Conservation (phyloP, 495 filamentous ascomycete species). For the Neurospora sp. region DNA sequence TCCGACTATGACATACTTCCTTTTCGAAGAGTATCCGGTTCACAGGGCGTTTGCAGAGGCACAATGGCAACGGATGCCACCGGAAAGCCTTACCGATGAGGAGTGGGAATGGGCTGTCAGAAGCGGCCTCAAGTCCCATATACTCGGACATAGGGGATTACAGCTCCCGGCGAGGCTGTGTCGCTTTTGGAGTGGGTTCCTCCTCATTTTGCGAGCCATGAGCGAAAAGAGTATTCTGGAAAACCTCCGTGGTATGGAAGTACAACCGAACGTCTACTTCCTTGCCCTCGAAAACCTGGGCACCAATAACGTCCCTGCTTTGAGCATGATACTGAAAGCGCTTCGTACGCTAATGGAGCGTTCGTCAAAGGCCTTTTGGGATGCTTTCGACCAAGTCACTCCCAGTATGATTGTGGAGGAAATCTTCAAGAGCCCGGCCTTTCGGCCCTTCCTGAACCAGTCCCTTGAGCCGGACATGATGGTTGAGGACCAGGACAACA, state of each 20-base stretch:
- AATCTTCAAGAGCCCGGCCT: constrained; percentile 61
- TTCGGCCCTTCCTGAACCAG: constrained; percentile 48
- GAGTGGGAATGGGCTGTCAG: constrained; percentile 81
- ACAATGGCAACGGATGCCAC: constrained; percentile 51
- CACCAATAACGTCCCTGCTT: constrained; percentile 44
- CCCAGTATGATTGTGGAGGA: constrained; percentile 65
- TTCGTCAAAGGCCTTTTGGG: constrained; percentile 73
- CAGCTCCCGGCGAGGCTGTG: constrained; percentile 30
- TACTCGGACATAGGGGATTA: constrained; percentile 6
- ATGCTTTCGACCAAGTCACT: constrained; percentile 68
- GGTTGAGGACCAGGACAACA: constrained; percentile 45
- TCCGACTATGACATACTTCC: constrained; percentile 69
- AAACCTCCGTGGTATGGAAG: constrained; percentile 66
- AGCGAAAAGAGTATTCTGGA: constrained; percentile 68
- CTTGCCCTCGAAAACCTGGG: constrained; percentile 66
- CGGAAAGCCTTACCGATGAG: constrained; percentile 42
- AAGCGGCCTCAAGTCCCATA: constrained; percentile 41
- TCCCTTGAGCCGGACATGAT: constrained; percentile 46
- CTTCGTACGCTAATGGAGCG: constrained; percentile 60
- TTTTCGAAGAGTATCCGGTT: constrained; percentile 56
- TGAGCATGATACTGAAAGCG: constrained; percentile 53
- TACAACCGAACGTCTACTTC: constrained; percentile 57
- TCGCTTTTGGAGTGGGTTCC: constrained; percentile 66
- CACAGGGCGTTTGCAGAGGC: constrained; percentile 58
- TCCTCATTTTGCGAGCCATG: constrained; percentile 56